Conservation (phyloP, 345 rosid species). For the Eucalyptus curtisii region DNA sequence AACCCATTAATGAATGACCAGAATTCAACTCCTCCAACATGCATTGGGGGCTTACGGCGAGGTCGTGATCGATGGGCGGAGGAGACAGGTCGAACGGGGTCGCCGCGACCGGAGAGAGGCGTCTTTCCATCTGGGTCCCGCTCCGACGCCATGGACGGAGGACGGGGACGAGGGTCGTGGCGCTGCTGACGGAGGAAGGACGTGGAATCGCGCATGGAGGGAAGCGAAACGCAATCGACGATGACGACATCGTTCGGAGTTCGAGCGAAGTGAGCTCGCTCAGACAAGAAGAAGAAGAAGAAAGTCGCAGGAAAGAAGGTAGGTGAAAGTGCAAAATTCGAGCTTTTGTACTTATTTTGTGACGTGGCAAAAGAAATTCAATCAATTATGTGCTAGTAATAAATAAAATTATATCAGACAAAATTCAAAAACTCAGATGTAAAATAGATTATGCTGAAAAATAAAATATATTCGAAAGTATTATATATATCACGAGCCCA, state of each 20-base stretch:
- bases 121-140: not conserved
- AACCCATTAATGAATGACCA: not conserved
- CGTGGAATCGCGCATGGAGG: not conserved
- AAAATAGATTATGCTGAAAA: not conserved
- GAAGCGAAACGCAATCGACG: not conserved
- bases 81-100: conserved; percentile 66
- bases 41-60: conserved; percentile 18
- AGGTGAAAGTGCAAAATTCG: not conserved
- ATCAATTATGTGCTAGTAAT: not conserved
- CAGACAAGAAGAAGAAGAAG: not conserved
- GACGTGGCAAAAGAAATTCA: not conserved
- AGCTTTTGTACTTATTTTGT: not conserved
- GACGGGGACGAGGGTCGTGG: not conserved
- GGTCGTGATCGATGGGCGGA: conserved; percentile 83
- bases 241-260: not conserved
- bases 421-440: not conserved
- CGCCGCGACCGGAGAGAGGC: conserved; percentile 16
- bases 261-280: not conserved
- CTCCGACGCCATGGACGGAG: not conserved
- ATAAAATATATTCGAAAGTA: accelerated
- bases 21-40: not conserved
- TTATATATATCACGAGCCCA: not conserved
- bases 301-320: not conserved
- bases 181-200: not conserved
- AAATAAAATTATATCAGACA: not conserved